These are phyloP conservation scores for Coemansia aciculifera DNA, from an alignment of 192 early-diverging fungal genomes.

Conservation along the genomic window DNA sequence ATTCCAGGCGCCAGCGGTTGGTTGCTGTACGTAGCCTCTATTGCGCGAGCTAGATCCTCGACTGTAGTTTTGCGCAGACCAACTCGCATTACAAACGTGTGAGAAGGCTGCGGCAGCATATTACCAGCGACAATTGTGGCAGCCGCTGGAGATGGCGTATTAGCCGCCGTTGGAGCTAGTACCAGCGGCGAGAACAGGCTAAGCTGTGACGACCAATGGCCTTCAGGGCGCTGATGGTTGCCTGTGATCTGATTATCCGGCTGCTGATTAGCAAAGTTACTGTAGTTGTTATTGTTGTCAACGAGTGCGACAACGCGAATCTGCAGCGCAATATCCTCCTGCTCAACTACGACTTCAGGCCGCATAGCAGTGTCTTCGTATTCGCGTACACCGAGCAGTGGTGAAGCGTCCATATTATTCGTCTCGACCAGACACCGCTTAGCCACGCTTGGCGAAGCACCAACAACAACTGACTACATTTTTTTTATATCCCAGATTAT, in stretches of 20 bases:
- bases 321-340: background rate
- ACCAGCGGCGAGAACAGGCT: constrained; percentile 32
- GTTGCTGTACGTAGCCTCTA: constrained; percentile 20
- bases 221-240: background rate
- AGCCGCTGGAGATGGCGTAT: background rate
- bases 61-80: constrained; percentile 8
- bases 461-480: background rate
- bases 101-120: background rate
- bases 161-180: background rate
- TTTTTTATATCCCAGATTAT: background rate
- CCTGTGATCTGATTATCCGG: background rate
- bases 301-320: background rate
- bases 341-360: background rate
- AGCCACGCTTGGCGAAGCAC: background rate
- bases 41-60: constrained; percentile 31
- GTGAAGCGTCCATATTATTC: constrained; percentile 22
- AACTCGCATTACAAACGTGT: background rate
- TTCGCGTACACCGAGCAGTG: constrained; percentile 11
- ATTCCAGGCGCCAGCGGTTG: background rate
- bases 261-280: background rate
- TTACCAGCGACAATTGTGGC: background rate
- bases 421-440: background rate
- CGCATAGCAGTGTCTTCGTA: constrained; percentile 1
- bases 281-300: background rate
- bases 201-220: background rate